These are phyloP conservation scores for Collybiopsis luxurians DNA, from an alignment of 768 basidiomycete genomes.

Conservation along the genomic window DNA sequence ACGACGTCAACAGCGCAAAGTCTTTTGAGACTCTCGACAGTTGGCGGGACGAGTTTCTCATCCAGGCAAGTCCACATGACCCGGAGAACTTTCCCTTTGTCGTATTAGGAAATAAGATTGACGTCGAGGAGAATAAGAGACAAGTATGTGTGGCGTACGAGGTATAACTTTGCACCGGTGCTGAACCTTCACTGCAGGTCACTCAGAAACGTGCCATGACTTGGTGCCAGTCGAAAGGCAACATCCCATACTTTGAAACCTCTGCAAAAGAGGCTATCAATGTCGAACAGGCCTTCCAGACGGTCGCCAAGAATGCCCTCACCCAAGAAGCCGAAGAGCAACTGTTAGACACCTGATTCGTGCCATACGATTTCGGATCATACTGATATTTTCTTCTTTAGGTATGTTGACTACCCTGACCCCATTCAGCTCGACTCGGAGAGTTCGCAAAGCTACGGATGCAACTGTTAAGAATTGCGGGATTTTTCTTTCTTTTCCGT, in stretches of 20 bases:
- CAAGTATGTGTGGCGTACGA: constrained; percentile 55
- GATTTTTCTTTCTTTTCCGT: neutral
- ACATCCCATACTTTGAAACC: constrained; percentile 99
- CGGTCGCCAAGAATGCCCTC: constrained; percentile 98
- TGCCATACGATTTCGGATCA: constrained; percentile 6
- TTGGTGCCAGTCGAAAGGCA: constrained; percentile 99
- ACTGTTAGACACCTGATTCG: constrained; percentile 54
- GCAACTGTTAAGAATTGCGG: constrained; percentile 65
- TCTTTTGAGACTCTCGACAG: constrained; percentile 98
- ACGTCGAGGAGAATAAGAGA: constrained; percentile 97
- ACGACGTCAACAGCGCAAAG: constrained; percentile 98
- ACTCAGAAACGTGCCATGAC: constrained; percentile 99
- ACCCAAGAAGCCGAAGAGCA: constrained; percentile 97
- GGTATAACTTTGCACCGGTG: constrained; percentile 6
- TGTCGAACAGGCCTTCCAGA: constrained; percentile 99
- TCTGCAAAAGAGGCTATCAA: constrained; percentile 99
- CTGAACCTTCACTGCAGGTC: constrained; percentile 52
- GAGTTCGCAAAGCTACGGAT: constrained; percentile 86
- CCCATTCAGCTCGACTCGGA: constrained; percentile 97
- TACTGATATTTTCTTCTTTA: constrained; percentile 28
- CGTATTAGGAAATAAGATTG: constrained; percentile 99
- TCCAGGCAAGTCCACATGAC: constrained; percentile 97
- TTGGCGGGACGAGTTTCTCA: constrained; percentile 99
- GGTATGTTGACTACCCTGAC: constrained; percentile 98
- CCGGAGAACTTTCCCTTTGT: constrained; percentile 99